A percentile compares a stretch with the other conserved stretches of the same genome.
These are phyloP conservation scores for Solanum clarkiae DNA, from an alignment of 257 asterid genomes.

Conservation along the genomic window DNA sequence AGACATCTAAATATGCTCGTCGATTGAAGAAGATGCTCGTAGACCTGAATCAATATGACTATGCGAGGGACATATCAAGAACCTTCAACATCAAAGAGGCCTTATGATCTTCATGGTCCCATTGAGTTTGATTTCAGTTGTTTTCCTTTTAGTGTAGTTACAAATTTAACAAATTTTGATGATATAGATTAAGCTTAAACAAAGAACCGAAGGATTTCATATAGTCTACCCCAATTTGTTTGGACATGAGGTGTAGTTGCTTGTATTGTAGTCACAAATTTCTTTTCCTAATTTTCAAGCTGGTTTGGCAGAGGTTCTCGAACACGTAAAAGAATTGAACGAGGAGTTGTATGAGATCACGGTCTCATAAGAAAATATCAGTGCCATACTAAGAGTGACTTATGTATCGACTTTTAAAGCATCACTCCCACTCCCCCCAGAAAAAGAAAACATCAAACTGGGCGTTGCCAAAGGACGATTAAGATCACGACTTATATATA, in stretches of 20 bases:
- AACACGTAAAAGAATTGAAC: too few relatives aligned
- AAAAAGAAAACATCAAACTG: too few relatives aligned
- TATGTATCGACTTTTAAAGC: too few relatives aligned
- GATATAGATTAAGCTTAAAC: not conserved
- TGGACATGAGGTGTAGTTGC: not conserved
- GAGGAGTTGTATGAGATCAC: too few relatives aligned
- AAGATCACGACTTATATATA: too few relatives aligned
- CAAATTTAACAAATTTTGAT: not conserved
- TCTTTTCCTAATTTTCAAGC: too few relatives aligned
- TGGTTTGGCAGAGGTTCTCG: too few relatives aligned
- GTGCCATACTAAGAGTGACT: too few relatives aligned
- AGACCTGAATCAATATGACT: slow-evolving; percentile 76
- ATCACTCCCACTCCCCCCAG: too few relatives aligned
- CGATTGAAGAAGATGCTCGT: slow-evolving; percentile 86
- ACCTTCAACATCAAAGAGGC: slow-evolving; percentile 93
- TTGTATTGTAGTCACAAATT: not conserved
- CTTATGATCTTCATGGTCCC: slow-evolving; percentile 22
- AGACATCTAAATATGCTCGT: slow-evolving; percentile 53
- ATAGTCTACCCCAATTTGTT: not conserved
- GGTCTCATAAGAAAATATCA: too few relatives aligned
- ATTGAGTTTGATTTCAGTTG: not conserved
- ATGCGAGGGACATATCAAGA: slow-evolving; percentile 56
- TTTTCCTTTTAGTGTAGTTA: not conserved
- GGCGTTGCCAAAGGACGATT: too few relatives aligned
- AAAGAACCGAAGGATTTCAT: not conserved